These are phyloP conservation scores for Cercospora brassicicola DNA, from an alignment of 2,329 filamentous ascomycete species.

Conservation along the genomic window DNA sequence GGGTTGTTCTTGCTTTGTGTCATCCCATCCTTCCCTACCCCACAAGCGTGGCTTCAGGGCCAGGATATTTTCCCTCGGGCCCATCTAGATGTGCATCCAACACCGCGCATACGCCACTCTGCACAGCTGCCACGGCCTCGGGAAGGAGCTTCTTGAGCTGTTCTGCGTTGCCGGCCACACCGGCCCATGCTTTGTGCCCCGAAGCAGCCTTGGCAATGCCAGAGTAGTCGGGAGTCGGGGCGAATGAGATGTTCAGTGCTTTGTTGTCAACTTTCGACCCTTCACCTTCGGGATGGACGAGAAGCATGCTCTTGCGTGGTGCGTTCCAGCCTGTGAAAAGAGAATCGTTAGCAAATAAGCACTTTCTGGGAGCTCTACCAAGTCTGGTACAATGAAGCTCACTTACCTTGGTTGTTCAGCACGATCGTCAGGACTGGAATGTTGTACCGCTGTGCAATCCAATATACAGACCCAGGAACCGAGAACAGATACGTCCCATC, in stretches of 20 bases:
- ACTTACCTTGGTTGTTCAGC: conserved; percentile 62
- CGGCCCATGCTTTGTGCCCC: conserved; percentile 63
- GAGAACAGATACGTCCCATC: conserved; percentile 68
- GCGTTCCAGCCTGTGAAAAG: conserved; percentile 61
- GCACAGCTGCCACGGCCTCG: conserved; percentile 60
- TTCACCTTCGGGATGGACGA: conserved; percentile 65
- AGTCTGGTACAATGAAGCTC: background rate
- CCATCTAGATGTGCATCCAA: conserved; percentile 62
- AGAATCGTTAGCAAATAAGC: too few relatives aligned
- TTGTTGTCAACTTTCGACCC: conserved; percentile 63
- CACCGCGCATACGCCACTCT: conserved; percentile 59
- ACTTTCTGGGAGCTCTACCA: background rate
- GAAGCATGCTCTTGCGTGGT: conserved; percentile 59
- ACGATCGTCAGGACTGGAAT: conserved; percentile 68
- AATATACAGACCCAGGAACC: conserved; percentile 66
- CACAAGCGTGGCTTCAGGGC: conserved; percentile 36
- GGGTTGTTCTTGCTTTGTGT: too few relatives aligned
- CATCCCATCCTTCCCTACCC: conserved; percentile 1
- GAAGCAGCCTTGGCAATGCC: conserved; percentile 67
- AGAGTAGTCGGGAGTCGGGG: conserved; percentile 65
- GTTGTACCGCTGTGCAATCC: conserved; percentile 65
- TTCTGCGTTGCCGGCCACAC: conserved; percentile 56
- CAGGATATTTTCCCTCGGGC: conserved; percentile 55
- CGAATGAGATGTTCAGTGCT: conserved; percentile 66
- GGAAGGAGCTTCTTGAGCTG: conserved; percentile 57